These are phyloP conservation scores for Ogataea nakhonphanomensis DNA, from an alignment of 805 yeast genomes.

Conservation along the genomic window DNA sequence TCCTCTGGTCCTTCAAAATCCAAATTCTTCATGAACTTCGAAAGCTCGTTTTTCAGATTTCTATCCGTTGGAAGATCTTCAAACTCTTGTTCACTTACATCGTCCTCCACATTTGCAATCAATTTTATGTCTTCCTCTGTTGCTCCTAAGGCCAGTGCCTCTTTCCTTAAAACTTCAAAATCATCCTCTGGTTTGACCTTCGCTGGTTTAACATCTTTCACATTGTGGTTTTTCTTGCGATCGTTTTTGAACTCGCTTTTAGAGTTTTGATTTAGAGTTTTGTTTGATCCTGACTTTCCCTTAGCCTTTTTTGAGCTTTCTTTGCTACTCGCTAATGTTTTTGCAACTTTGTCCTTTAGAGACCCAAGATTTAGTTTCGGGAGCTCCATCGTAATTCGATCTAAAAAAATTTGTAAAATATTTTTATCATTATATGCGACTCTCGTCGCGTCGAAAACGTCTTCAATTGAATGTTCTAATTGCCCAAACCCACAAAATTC, in stretches of 20 bases:
- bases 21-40: conserved; percentile 60
- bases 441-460: conserved; percentile 8
- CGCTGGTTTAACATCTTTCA: background rate
- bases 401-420: conserved; percentile 4
- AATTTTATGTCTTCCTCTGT: conserved; percentile 75
- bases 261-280: background rate
- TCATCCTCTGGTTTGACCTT: conserved; percentile 1
- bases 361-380: conserved; percentile 49
- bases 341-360: conserved; percentile 61
- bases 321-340: conserved; percentile 37
- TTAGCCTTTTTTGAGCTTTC: conserved; percentile 20
- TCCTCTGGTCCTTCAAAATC: conserved; percentile 52
- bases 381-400: conserved; percentile 38
- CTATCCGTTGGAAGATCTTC: conserved; percentile 44
- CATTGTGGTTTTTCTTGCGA: background rate
- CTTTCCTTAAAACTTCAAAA: conserved; percentile 51
- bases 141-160: conserved; percentile 82
- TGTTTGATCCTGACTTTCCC: conserved; percentile 9
- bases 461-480: too few species aligned
- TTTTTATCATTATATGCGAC: conserved; percentile 9
- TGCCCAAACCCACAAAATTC: too few species aligned
- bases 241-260: background rate
- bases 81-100: conserved; percentile 50
- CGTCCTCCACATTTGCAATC: conserved; percentile 48
- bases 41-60: conserved; percentile 50